Percentiles rank a stretch among this genome's conserved stretches.
These are phyloP conservation scores for Solanum medicagineum DNA, from an alignment of 257 asterid species.

Conservation along the genomic window DNA sequence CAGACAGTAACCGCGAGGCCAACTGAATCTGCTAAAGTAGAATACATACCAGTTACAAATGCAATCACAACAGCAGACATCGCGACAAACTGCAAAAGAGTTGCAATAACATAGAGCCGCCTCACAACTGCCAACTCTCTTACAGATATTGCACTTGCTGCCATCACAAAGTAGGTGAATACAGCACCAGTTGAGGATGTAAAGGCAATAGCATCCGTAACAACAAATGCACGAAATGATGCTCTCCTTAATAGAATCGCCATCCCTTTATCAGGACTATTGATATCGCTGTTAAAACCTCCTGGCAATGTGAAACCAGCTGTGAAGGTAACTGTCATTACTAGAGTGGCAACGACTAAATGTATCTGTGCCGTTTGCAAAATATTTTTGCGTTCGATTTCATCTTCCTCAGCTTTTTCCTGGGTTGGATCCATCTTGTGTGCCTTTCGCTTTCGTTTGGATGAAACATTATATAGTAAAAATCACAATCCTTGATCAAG, in stretches of 20 bases:
- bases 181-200: not conserved
- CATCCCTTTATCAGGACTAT: not conserved
- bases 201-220: not conserved
- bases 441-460: not conserved
- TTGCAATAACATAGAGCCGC: not conserved
- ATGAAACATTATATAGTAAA: not conserved
- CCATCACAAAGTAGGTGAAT: not conserved
- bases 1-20: not conserved
- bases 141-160: not conserved
- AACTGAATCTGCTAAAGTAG: constrained; percentile 1
- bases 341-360: not conserved
- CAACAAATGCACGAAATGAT: not conserved
- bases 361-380: not conserved
- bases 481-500: not conserved
- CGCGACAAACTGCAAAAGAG: not conserved
- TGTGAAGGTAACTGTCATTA: constrained; percentile 1
- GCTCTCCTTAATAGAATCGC: not conserved
- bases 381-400: not conserved
- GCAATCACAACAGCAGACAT: constrained; percentile 8
- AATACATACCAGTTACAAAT: constrained; percentile 4
- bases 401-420: not conserved
- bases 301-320: constrained; percentile 14
- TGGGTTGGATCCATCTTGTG: not conserved
- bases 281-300: not conserved
- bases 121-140: not conserved